A percentile compares a stretch with the other conserved stretches of the same genome.
phyloP scores from a whole-genome alignment of 805 yeast genomes.

The Saccharomycopsis microspora region DNA sequence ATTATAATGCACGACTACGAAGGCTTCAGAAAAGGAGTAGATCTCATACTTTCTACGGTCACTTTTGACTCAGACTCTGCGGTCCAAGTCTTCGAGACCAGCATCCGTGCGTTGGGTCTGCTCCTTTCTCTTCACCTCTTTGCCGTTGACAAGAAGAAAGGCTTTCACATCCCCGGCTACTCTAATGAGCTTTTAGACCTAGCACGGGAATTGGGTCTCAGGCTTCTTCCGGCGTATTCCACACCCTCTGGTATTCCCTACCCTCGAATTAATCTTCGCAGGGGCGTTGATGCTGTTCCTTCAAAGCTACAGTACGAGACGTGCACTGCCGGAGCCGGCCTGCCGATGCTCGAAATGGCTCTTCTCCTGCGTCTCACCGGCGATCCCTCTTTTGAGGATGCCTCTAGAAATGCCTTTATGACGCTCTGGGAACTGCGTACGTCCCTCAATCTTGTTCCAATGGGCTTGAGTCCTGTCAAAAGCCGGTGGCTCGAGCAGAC shows the following conservation, averaged over 20 bases:
- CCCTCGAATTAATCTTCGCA: constrained; percentile 63
- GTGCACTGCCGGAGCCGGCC: constrained; percentile 81
- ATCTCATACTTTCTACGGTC: constrained; percentile 27
- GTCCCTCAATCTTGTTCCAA: constrained; percentile 55
- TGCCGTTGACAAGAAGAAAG: constrained; percentile 39
- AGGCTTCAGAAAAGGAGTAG: constrained; percentile 36
- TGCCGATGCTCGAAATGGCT: constrained; percentile 73
- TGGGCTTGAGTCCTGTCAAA: constrained; percentile 54
- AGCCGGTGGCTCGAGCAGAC: constrained; percentile 45
- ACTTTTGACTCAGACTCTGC: constrained; percentile 53
- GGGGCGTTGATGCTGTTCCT: constrained; percentile 39
- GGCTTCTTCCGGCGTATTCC: constrained; percentile 60
- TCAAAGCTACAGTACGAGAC: constrained; percentile 43
- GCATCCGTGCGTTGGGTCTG: constrained; percentile 77
- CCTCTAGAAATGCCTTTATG: constrained; percentile 51
- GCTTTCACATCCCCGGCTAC: constrained; percentile 32
- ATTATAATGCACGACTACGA: constrained; percentile 58
- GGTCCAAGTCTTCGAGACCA: constrained; percentile 81
- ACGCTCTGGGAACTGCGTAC: constrained; percentile 62
- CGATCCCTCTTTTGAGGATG: constrained; percentile 55
- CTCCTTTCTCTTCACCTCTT: constrained; percentile 68
- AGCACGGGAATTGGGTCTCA: constrained; percentile 67
- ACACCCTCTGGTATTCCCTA: constrained; percentile 57
- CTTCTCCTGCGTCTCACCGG: constrained; percentile 65
- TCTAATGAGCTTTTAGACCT: constrained; percentile 60